These are phyloP conservation scores for Aspergillus piperis DNA, from an alignment of 2,329 filamentous ascomycete genomes.

Conservation along the genomic window DNA sequence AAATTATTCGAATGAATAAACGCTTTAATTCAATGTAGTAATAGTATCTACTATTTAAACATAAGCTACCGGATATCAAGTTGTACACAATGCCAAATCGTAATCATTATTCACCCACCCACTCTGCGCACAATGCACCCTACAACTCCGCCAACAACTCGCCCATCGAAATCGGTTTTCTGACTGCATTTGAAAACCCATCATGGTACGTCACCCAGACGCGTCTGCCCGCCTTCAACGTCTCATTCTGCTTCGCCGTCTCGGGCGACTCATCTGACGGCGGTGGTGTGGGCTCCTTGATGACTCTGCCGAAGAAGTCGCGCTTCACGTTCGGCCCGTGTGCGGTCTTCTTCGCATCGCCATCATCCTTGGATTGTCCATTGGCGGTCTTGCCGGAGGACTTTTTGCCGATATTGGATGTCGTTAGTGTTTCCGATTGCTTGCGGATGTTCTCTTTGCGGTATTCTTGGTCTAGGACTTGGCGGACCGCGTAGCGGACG, in stretches of 20 bases:
- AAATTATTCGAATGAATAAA: too few species aligned
- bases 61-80: not conserved
- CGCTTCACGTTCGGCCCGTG: constrained; percentile 58
- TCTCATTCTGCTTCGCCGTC: constrained; percentile 29
- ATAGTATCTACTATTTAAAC: too few species aligned
- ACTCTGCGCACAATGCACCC: not conserved
- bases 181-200: constrained; percentile 87
- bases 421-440: constrained; percentile 60
- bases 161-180: constrained; percentile 78
- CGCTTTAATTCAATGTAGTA: too few species aligned
- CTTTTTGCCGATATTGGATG: constrained; percentile 28
- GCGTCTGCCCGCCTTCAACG: constrained; percentile 52
- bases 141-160: constrained; percentile 66
- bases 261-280: constrained; percentile 34
- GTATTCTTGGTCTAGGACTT: constrained; percentile 90
- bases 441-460: constrained; percentile 69
- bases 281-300: constrained; percentile 52
- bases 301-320: constrained; percentile 82
- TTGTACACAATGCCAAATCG: not conserved
- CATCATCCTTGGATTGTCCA: constrained; percentile 33
- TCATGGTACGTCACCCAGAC: constrained; percentile 91
- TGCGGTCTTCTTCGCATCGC: constrained; percentile 24
- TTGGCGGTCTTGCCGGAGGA: constrained; percentile 30
- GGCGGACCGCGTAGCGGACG: constrained; percentile 87
- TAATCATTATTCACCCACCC: not conserved